These are phyloP conservation scores for Trichosporon faecale DNA, from an alignment of 1,284 basidiomycete genomes.

Conservation along the genomic window DNA sequence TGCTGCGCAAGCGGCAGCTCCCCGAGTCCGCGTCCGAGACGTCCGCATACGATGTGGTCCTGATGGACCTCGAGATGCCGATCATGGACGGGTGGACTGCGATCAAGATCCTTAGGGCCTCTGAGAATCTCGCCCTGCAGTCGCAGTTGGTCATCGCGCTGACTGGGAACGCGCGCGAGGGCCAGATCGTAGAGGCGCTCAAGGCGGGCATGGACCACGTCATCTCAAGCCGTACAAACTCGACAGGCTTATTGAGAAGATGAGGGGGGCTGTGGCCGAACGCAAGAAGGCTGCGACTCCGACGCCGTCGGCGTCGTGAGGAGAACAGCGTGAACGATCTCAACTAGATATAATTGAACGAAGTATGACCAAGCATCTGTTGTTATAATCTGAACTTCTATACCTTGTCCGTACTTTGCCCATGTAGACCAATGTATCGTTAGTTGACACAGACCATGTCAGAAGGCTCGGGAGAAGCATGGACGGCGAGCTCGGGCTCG, in stretches of 20 bases:
- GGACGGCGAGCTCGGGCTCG: no score
- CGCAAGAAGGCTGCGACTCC: not conserved
- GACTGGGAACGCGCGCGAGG: conserved; percentile 45
- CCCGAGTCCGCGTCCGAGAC: not conserved
- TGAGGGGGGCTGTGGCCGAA: conserved; percentile 12
- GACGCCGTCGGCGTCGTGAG: no score
- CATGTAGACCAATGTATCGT: not conserved
- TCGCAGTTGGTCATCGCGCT: conserved; percentile 42
- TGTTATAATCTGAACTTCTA: not conserved
- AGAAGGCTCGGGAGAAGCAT: no score
- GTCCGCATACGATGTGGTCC: conserved; percentile 25
- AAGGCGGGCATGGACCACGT: conserved; percentile 33
- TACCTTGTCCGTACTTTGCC: not conserved
- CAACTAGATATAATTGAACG: not conserved
- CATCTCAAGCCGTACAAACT: conserved; percentile 32
- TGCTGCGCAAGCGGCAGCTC: conserved; percentile 21
- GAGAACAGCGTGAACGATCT: no score
- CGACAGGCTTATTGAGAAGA: conserved; percentile 21
- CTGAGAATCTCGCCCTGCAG: conserved; percentile 28
- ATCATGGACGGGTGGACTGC: conserved; percentile 51
- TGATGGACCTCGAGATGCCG: conserved; percentile 40
- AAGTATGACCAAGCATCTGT: not conserved
- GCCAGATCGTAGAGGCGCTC: conserved; percentile 38
- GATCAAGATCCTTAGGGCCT: conserved; percentile 37
- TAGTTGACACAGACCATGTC: not conserved